Evolutionary conservation across 2,329 filamentous ascomycete species (phyloP).

Genomic region (Fusarium duplospermum): DNA sequence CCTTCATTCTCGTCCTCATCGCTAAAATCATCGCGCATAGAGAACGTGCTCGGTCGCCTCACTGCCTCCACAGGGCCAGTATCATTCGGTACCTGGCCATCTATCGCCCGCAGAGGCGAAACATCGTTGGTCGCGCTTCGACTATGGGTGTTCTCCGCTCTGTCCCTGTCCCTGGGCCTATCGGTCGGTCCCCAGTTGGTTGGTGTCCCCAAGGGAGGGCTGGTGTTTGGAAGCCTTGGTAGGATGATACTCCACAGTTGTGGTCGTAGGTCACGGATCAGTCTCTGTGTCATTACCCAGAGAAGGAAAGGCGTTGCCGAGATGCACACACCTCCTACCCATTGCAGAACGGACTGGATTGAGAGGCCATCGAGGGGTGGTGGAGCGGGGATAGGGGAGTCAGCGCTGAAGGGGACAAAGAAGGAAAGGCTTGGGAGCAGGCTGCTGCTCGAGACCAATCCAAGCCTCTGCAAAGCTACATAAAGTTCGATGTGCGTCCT

Average conservation of each 20-base stretch:
- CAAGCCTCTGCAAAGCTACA: slow-evolving; percentile 64
- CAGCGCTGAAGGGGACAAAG: slow-evolving; percentile 65
- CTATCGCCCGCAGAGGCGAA: slow-evolving; percentile 44
- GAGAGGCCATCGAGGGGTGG: slow-evolving; percentile 55
- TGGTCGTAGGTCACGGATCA: slow-evolving; percentile 52
- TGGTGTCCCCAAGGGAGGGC: slow-evolving; percentile 43
- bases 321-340: slow-evolving; percentile 56
- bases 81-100: slow-evolving; percentile 46
- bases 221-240: slow-evolving; percentile 54
- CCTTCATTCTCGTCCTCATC: slow-evolving; percentile 69
- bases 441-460: slow-evolving; percentile 55
- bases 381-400: slow-evolving; percentile 63
- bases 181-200: slow-evolving; percentile 24
- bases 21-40: slow-evolving; percentile 61
- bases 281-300: slow-evolving; percentile 57
- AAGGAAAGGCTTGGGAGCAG: slow-evolving; percentile 60
- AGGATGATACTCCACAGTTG: slow-evolving; percentile 55
- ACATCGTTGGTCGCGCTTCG: slow-evolving; percentile 37
- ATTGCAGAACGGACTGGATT: slow-evolving; percentile 53
- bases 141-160: slow-evolving; percentile 36
- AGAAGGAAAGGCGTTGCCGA: slow-evolving; percentile 60
- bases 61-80: slow-evolving; percentile 47
- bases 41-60: slow-evolving; percentile 60
- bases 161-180: slow-evolving; percentile 22
- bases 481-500: slow-evolving; percentile 64